Percentiles rank a stretch among this genome's conserved stretches.
These are phyloP conservation scores for Musa beccarii DNA, from an alignment of 176 grass and related monocot genomes.

Conservation along the genomic window DNA sequence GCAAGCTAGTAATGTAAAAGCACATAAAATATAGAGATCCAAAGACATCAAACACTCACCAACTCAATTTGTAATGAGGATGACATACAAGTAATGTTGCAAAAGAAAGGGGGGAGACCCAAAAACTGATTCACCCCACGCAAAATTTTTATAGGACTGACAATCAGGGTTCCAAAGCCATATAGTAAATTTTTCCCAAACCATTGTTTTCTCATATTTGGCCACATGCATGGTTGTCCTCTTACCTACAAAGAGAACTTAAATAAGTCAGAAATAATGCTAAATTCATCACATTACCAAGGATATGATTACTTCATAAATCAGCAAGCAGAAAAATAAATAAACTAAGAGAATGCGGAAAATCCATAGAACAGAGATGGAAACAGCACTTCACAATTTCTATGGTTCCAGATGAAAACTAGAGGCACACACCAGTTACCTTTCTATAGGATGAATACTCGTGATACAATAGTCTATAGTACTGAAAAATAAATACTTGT, in stretches of 20 bases:
- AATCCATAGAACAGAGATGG: neutral
- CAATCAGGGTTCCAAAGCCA: conserved; percentile 50
- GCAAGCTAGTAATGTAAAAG: neutral
- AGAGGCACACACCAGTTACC: neutral
- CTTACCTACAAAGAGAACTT: conserved; percentile 45
- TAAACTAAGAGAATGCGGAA: neutral
- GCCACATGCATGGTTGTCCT: conserved; percentile 48
- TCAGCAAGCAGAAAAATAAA: neutral
- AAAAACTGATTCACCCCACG: conserved; percentile 64
- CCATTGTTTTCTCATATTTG: conserved; percentile 69
- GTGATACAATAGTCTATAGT: neutral
- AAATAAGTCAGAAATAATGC: neutral
- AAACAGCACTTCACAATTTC: neutral
- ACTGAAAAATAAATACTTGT: neutral
- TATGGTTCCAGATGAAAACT: neutral
- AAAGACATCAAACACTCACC: conserved; percentile 32
- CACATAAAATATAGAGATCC: neutral
- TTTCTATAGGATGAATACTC: neutral
- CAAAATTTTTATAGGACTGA: conserved; percentile 75
- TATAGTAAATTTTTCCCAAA: conserved; percentile 68
- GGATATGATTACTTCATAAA: neutral
- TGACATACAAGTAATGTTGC: conserved; percentile 64
- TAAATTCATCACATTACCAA: neutral
- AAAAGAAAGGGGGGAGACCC: conserved; percentile 47
- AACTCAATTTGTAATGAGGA: conserved; percentile 87